A percentile compares a stretch with the other conserved stretches of the same genome.
Conservation (phyloP, 495 filamentous ascomycete genomes). For the Podospora anserina region DNA sequence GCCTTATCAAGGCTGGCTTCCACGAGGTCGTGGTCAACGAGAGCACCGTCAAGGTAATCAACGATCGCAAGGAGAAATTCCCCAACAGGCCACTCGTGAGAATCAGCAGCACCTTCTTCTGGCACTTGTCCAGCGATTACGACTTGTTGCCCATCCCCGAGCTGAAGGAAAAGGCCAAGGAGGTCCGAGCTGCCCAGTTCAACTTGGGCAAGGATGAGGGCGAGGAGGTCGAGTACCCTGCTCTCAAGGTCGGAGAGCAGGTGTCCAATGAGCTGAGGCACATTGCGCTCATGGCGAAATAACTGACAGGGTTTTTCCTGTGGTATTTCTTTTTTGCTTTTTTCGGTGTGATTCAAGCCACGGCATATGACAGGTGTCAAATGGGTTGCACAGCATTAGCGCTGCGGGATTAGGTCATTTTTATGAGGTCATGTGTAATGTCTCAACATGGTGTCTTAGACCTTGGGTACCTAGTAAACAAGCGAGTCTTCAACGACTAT, state of each 20-base stretch:
- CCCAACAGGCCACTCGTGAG: conserved; percentile 45
- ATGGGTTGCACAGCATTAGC: conserved; percentile 4
- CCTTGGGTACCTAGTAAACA: neutral
- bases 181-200: conserved; percentile 40
- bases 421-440: neutral
- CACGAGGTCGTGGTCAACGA: conserved; percentile 54
- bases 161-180: conserved; percentile 36
- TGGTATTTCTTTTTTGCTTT: neutral
- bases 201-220: conserved; percentile 47
- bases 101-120: conserved; percentile 51
- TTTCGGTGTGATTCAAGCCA: neutral
- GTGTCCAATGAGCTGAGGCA: conserved; percentile 44
- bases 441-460: neutral
- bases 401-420: neutral
- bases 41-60: conserved; percentile 38
- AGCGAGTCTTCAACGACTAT: neutral
- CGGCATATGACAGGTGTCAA: conserved; percentile 2
- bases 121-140: conserved; percentile 47
- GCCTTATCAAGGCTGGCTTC: conserved; percentile 51
- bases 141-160: conserved; percentile 43
- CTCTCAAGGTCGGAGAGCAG: conserved; percentile 49
- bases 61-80: conserved; percentile 30
- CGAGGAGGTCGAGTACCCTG: conserved; percentile 39
- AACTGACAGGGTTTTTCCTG: neutral
- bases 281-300: conserved; percentile 42